Base-by-base conservation (phyloP, 208 protist genomes). In the Leishmania amazonensis region DNA sequence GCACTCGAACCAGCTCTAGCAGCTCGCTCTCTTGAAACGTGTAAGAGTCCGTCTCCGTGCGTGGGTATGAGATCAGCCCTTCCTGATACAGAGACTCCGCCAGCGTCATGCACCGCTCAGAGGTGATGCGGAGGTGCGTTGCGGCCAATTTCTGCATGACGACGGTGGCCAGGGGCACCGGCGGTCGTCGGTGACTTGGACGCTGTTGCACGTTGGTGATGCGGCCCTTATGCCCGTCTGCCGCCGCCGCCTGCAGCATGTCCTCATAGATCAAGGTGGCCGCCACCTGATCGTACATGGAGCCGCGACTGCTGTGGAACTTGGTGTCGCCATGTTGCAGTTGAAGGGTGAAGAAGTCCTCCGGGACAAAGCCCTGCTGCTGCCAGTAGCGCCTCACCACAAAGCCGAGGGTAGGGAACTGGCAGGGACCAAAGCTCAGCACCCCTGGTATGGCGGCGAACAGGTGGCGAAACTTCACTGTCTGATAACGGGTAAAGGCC, bases 21-120 rank as follows among this genome's bases (percentile, higher is more conserved):
- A 99, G 89, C 80, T 96, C 91, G n/a, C 87, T 84, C 75, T 97
- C 92, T 15, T 92, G 95, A 21, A 98, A 93, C 8, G 79, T 95
- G 86, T 99, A 99, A 54, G 84, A 83, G 85, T 99, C 97, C 1
- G 99, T 99, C 83, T 99, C 99, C 8, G 99, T 99, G 65, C 99
- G 92, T 1, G 99, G 99, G 90, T 99, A 99, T 72, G 96, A 97
- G 45, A 99, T 90, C 78, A 95, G 91, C 31, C 95, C 95, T 77
- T 98, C 90, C 75, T 98, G 95, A 83, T 99, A 99, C 19, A 99
- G 91, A 42, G 86, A 89, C 90, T 99, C 96, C 11, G 96, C 95
- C 67, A 99, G 84, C 21, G 89, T 84, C 99, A 99, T 99, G 72
- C 98, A 98, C 53, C 96, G 80, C 78, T 99, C 94, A 9, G 98